phyloP scores from a whole-genome alignment of 2,329 filamentous ascomycete species.

The Colletotrichum lindemuthianum region DNA sequence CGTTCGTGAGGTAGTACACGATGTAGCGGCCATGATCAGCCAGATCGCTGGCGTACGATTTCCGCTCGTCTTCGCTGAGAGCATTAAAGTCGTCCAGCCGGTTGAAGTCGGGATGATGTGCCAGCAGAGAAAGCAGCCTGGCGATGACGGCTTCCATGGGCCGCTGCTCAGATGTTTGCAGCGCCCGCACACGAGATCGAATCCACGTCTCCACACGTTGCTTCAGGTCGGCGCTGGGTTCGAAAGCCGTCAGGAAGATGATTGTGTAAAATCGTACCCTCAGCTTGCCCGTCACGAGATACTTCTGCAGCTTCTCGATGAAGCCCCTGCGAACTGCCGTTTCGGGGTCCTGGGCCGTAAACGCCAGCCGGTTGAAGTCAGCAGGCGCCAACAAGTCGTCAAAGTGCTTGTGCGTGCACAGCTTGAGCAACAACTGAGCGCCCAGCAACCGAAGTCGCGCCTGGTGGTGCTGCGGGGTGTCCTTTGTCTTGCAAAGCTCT shows the following conservation, averaged over 20 bases:
- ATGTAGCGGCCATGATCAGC: conserved; percentile 89
- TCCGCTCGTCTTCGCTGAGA: conserved; percentile 50
- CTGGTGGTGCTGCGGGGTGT: conserved; percentile 82
- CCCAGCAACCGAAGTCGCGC: conserved; percentile 84
- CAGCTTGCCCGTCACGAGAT: conserved; percentile 78
- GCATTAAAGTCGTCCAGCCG: conserved; percentile 39
- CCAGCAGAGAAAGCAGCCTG: conserved; percentile 85
- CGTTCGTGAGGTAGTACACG: conserved; percentile 84
- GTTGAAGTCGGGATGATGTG: conserved; percentile 92
- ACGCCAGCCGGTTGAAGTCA: conserved; percentile 84
- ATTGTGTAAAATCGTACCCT: conserved; percentile 86
- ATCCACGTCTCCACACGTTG: conserved; percentile 88
- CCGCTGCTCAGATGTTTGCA: conserved; percentile 67
- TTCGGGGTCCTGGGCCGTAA: conserved; percentile 82
- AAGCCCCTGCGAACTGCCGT: conserved; percentile 81
- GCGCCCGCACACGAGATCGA: conserved; percentile 78
- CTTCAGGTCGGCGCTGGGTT: conserved; percentile 79
- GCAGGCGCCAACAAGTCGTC: conserved; percentile 78
- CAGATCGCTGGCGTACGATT: conserved; percentile 63
- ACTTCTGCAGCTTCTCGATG: conserved; percentile 88
- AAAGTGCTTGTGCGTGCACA: conserved; percentile 80
- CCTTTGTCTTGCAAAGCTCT: conserved; percentile 78
- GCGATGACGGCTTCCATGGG: conserved; percentile 85
- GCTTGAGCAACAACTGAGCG: conserved; percentile 82
- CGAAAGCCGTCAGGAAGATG: conserved; percentile 90